Evolutionary conservation across 495 filamentous ascomycete species (phyloP), one percentile per base, ranked within the genome.

Genomic region (Xylaria cubensis): DNA sequence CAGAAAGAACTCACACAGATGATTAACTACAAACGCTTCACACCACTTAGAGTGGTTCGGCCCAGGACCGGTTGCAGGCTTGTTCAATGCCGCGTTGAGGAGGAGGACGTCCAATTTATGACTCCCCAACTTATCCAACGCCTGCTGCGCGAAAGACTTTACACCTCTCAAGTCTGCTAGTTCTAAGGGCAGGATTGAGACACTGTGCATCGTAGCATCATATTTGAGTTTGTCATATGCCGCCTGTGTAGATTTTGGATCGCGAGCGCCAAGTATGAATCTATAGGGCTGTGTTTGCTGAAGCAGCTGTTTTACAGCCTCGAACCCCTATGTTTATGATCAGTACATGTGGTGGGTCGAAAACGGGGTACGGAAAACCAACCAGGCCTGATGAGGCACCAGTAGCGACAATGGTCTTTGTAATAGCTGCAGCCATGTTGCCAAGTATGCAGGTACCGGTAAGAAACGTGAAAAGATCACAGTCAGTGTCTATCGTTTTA

Each of bases 91-190:
- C 4, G 56, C 56, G 10, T 59, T 36, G 12, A 36, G 56, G 10
- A 59, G 12, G 13, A 36, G 56, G 17, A 34, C 7, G 17, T 36
- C 56, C 29, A 59, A n/a, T 1, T 36, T 36, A 36, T 59, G 29
- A 17, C 34, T n/a, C 3, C 56, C 29, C n/a, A 59, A 59, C 56
- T 36, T 59, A 7, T 59, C 56, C 3, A 59, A 32, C 15, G 56
- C 10, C 56, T 59, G 56, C 56, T 59, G 56, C 5, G 56, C 56
- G 56, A 59, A 59, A 32, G 29, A 36, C 56, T 59, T 59, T 8
- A 59, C 24, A 32, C 29, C 29, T 36, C 29, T 32, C 29, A 59
- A 34, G 8, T 59, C 56, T n/a, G 29, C 34, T 17, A 36, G 8
- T 17, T 59, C 56, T 10, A 36, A 59, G n/a, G 48, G 48, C 19